A percentile compares a stretch with the other conserved stretches of the same genome.
Conservation (phyloP, 2,329 filamentous ascomycete species). For the Aspergillus amoenus region DNA sequence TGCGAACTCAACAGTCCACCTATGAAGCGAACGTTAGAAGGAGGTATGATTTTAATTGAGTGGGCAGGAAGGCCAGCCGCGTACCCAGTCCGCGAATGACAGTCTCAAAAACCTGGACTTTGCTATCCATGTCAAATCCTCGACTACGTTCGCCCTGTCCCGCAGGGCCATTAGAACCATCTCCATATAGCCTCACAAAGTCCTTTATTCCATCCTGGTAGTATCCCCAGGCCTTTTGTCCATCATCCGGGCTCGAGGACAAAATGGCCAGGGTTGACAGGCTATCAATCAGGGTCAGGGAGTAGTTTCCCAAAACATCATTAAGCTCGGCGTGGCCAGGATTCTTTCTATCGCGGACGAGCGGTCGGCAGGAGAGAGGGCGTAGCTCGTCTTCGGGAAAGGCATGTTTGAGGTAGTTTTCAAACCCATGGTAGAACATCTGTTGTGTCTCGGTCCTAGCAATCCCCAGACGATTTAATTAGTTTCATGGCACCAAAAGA, state of each 20-base stretch:
- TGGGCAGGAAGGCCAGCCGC: slow-evolving; percentile 4
- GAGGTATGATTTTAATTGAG: neutral
- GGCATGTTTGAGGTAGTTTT: slow-evolving; percentile 90
- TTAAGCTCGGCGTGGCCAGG: slow-evolving; percentile 82
- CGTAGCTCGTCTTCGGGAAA: slow-evolving; percentile 96
- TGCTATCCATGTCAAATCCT: slow-evolving; percentile 94
- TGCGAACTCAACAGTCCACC: slow-evolving; percentile 91
- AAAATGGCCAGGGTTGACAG: slow-evolving; percentile 91
- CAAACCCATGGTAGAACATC: slow-evolving; percentile 96
- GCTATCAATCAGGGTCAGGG: slow-evolving; percentile 90
- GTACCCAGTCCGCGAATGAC: slow-evolving; percentile 75
- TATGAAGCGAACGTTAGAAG: slow-evolving; percentile 8
- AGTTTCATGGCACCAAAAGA: neutral
- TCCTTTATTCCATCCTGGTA: slow-evolving; percentile 79
- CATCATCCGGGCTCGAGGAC: slow-evolving; percentile 61
- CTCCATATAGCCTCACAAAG: slow-evolving; percentile 81
- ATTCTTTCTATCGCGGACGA: slow-evolving; percentile 79
- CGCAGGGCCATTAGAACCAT: slow-evolving; percentile 68
- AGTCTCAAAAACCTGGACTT: slow-evolving; percentile 98
- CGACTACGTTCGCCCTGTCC: slow-evolving; percentile 71
- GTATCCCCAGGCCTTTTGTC: slow-evolving; percentile 63
- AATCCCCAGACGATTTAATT: neutral
- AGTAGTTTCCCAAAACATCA: slow-evolving; percentile 96
- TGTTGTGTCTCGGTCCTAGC: slow-evolving; percentile 51
- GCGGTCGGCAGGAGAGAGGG: slow-evolving; percentile 77